These are phyloP conservation scores for Aspergillus proliferans DNA, from an alignment of 2,329 filamentous ascomycete genomes.

Conservation along the genomic window DNA sequence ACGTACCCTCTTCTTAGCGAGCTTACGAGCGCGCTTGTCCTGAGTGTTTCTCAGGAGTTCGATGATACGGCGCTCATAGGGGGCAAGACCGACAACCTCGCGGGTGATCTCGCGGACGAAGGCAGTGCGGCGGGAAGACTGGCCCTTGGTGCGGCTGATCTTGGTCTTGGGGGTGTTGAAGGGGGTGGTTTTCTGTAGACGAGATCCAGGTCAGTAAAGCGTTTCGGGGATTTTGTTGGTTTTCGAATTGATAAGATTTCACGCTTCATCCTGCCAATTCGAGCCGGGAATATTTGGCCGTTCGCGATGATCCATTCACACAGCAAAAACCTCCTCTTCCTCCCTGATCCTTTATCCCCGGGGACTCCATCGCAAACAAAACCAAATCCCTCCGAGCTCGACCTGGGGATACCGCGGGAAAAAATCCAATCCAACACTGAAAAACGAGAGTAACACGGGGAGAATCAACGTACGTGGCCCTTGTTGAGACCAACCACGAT, in stretches of 20 bases:
- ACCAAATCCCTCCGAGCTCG: slow-evolving; percentile 8
- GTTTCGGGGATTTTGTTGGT: not conserved
- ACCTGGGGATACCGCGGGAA: slow-evolving; percentile 9
- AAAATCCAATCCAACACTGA: slow-evolving; percentile 4
- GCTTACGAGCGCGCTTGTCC: slow-evolving; percentile 98
- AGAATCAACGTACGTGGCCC: slow-evolving; percentile 56
- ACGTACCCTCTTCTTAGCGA: slow-evolving; percentile 96
- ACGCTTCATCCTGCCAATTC: not conserved
- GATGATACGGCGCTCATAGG: slow-evolving; percentile 97
- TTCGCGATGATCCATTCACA: not conserved
- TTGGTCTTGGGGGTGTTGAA: slow-evolving; percentile 67
- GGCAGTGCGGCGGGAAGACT: slow-evolving; percentile 91
- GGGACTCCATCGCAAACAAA: not conserved
- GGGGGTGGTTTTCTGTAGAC: slow-evolving; percentile 68
- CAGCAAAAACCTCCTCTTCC: too few relatives aligned
- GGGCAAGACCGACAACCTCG: slow-evolving; percentile 92
- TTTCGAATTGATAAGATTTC: not conserved
- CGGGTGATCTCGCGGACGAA: slow-evolving; percentile 97
- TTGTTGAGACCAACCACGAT: slow-evolving; percentile 58
- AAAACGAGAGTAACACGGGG: slow-evolving; percentile 6
- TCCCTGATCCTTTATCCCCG: not conserved
- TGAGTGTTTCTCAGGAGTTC: slow-evolving; percentile 98
- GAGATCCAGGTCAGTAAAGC: not conserved
- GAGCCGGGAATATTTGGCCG: not conserved
- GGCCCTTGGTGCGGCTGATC: slow-evolving; percentile 83